Conservation (phyloP, 2,329 filamentous ascomycete species). For the Colletotrichum incanum region DNA sequence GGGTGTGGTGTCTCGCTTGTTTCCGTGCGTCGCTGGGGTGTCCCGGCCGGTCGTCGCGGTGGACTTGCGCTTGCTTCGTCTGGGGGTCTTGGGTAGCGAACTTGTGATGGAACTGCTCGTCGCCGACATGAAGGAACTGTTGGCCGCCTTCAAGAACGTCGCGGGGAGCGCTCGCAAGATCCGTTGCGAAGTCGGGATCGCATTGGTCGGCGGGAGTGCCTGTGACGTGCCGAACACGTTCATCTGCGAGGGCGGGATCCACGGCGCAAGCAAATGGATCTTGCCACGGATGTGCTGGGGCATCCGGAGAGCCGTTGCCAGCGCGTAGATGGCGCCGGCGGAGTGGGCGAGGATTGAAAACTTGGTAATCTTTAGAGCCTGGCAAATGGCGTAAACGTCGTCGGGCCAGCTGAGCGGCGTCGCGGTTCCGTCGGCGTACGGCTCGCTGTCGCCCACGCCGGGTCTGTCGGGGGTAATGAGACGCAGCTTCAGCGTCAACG, state of each 20-base stretch:
- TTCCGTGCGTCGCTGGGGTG: slow-evolving; percentile 46
- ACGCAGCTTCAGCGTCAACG: slow-evolving; percentile 87
- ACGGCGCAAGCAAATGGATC: slow-evolving; percentile 94
- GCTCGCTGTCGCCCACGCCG: slow-evolving; percentile 92
- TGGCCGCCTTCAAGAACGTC: slow-evolving; percentile 92
- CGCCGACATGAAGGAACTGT: slow-evolving; percentile 94
- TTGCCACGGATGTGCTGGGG: slow-evolving; percentile 95
- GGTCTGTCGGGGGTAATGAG: slow-evolving; percentile 95
- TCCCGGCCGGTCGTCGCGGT: slow-evolving; percentile 58
- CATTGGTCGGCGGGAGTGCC: slow-evolving; percentile 83
- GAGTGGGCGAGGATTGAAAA: slow-evolving; percentile 98
- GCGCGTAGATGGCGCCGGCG: slow-evolving; percentile 96
- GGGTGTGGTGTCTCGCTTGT: slow-evolving; percentile 54
- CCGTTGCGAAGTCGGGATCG: slow-evolving; percentile 91
- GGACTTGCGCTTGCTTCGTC: slow-evolving; percentile 73
- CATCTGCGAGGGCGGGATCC: slow-evolving; percentile 97
- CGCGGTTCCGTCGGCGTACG: slow-evolving; percentile 84
- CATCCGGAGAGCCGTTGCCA: slow-evolving; percentile 95
- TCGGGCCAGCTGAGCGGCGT: slow-evolving; percentile 92
- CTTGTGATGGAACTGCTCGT: slow-evolving; percentile 90
- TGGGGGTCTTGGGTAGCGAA: slow-evolving; percentile 78
- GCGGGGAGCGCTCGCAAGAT: slow-evolving; percentile 92
- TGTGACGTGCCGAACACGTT: slow-evolving; percentile 82
- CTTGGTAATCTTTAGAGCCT: slow-evolving; percentile 91
- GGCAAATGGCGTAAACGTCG: slow-evolving; percentile 95